Conservation (phyloP, 345 rosid species). For the Balakata baccata region DNA sequence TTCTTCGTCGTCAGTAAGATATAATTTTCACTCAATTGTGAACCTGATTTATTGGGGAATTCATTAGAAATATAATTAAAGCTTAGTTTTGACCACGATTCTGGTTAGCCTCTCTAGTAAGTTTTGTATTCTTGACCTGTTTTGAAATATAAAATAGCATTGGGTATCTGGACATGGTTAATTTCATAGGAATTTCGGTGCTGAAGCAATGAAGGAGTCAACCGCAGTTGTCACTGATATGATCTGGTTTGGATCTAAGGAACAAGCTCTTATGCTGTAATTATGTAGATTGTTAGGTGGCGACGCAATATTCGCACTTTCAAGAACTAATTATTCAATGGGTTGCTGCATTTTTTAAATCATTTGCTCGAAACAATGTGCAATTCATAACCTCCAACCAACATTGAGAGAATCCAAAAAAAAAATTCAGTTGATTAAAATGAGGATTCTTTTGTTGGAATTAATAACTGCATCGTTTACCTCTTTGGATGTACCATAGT, state of each 20-base stretch:
- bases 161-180: background rate
- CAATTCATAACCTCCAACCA: background rate
- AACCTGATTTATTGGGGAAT: background rate
- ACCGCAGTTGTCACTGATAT: background rate
- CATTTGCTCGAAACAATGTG: background rate
- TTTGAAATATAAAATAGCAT: background rate
- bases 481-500: background rate
- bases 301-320: background rate
- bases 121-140: background rate
- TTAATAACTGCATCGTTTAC: too few relatives aligned
- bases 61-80: constrained; percentile 2
- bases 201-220: background rate
- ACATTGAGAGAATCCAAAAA: background rate
- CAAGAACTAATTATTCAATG: background rate
- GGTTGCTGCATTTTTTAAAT: background rate
- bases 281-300: background rate
- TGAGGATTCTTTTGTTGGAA: too few relatives aligned
- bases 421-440: background rate
- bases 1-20: background rate
- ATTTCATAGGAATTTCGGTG: background rate
- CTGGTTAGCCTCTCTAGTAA: background rate
- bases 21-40: background rate
- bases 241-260: background rate
- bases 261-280: background rate
- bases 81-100: background rate